Evolutionary conservation across 225 moss, liverwort and hornwort species (phyloP), one percentile per base, ranked within the genome.

Genomic region (Pseudoscleropodium purum): DNA sequence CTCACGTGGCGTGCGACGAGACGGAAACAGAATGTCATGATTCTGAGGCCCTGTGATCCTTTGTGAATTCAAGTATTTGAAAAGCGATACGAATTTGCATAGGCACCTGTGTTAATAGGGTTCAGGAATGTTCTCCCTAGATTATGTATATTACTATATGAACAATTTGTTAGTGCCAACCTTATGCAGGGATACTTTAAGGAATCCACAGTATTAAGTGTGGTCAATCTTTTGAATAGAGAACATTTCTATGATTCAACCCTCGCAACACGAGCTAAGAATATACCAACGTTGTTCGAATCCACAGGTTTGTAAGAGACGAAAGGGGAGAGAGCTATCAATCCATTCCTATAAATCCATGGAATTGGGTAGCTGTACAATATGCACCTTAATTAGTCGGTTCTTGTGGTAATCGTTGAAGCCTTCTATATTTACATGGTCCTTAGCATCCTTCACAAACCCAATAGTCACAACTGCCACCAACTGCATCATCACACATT

Each of bases 361-460:
- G 10, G n/a, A 64, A 63, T 18, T 26, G 13, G 19, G 43, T 69
- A 59, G 34, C 56, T 18, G 16, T 5, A 30, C 36, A 68, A 78
- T 21, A 41, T 27, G 88, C 87, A 94, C 95, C 95, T 96, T 97
- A 63, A 97, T 96, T 7, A 97, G 91, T 34, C 97, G 97, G 83
- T 96, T 97, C 85, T 97, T 97, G 79, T 96, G 96, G 90, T 97
- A 97, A 43, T 95, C 97, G 85, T 97, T 96, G 91, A 97, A 97
- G 29, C 97, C 97, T 89, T 97, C 95, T 9, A 97, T 93, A 89
- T 95, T 96, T 39, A 97, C 93, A 63, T 96, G 92, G 90, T 96
- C 92, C 65, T 90, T 96, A 17, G 97, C 97, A 89, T 97, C 97
- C 88, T 95, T 97, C 29, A 96, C 95, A 83, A 97, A 97, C 36